phyloP scores from a whole-genome alignment of 306 rosid genomes.

The Coriaria nepalensis region DNA sequence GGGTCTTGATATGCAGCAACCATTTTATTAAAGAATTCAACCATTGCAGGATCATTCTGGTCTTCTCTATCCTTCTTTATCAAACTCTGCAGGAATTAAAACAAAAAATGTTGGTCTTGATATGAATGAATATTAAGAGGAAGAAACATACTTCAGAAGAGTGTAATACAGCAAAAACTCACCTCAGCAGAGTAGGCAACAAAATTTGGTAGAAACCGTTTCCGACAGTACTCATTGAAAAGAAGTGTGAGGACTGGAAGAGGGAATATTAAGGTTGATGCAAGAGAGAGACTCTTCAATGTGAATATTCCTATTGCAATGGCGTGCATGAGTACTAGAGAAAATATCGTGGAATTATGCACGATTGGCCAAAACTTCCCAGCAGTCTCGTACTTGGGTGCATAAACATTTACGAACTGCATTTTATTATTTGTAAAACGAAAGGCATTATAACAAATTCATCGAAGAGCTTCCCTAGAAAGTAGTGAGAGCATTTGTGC shows the following conservation, averaged over 20 bases:
- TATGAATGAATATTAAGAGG: too few species aligned
- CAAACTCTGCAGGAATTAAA: constrained; percentile 38
- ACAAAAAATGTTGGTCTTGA: too few species aligned
- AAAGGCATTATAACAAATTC: background rate
- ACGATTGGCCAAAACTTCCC: constrained; percentile 89
- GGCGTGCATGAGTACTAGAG: constrained; percentile 81
- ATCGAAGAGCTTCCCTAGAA: too few species aligned
- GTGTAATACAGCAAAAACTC: constrained; percentile 15
- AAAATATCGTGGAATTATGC: constrained; percentile 71
- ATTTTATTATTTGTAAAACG: constrained; percentile 12
- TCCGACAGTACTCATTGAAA: constrained; percentile 86
- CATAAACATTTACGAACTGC: constrained; percentile 82
- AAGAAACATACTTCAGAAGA: background rate
- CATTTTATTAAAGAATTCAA: constrained; percentile 43
- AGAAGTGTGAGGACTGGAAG: constrained; percentile 78
- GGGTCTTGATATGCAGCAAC: constrained; percentile 62
- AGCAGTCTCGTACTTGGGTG: constrained; percentile 63
- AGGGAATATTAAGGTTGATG: constrained; percentile 42
- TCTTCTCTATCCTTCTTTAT: constrained; percentile 76
- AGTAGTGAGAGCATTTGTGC: too few species aligned
- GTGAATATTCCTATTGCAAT: constrained; percentile 92
- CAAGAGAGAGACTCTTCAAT: constrained; percentile 38
- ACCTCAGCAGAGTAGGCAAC: constrained; percentile 75
- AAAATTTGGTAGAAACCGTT: constrained; percentile 78
- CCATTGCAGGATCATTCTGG: constrained; percentile 36